Conservation (phyloP, 345 rosid genomes). For the Cardamine chenopodiifolia region DNA sequence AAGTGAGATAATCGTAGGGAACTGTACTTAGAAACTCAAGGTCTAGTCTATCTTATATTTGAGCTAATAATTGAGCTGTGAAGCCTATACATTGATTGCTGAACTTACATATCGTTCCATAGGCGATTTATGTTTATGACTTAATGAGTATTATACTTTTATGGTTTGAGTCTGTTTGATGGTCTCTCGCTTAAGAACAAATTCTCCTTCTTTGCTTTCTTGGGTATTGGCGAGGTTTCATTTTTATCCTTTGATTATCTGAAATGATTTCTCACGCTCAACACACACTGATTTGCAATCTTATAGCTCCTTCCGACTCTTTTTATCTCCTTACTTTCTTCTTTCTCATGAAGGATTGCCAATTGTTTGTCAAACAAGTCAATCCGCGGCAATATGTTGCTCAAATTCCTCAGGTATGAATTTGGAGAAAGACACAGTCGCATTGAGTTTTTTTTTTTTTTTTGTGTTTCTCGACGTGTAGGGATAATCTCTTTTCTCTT, state of each 20-base stretch:
- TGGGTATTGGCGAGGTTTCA: neutral
- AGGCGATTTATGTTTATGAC: neutral
- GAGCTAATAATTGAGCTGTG: neutral
- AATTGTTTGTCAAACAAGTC: slow-evolving; percentile 75
- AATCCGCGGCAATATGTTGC: slow-evolving; percentile 97
- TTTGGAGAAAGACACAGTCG: neutral
- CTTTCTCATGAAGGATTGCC: slow-evolving; percentile 64
- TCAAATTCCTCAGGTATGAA: slow-evolving; percentile 74
- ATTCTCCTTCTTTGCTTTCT: neutral
- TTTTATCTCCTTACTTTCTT: slow-evolving; percentile 10
- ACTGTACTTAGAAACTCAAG: neutral
- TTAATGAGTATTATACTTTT: neutral
- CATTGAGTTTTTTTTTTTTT: neutral
- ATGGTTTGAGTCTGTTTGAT: slow-evolving; percentile 9
- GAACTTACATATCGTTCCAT: neutral
- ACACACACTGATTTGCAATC: neutral
- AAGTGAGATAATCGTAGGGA: slow-evolving; percentile 1
- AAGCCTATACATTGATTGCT: neutral
- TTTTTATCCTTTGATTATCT: slow-evolving; percentile 3
- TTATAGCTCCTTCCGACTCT: slow-evolving; percentile 31
- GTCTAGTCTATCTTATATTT: slow-evolving; percentile 1
- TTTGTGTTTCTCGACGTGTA: neutral
- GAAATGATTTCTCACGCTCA: neutral
- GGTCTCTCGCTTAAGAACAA: neutral
- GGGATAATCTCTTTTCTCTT: slow-evolving; percentile 2